These are phyloP conservation scores for Metarhizium sp. DNA, from an alignment of 2,329 filamentous ascomycete genomes.

Conservation along the genomic window DNA sequence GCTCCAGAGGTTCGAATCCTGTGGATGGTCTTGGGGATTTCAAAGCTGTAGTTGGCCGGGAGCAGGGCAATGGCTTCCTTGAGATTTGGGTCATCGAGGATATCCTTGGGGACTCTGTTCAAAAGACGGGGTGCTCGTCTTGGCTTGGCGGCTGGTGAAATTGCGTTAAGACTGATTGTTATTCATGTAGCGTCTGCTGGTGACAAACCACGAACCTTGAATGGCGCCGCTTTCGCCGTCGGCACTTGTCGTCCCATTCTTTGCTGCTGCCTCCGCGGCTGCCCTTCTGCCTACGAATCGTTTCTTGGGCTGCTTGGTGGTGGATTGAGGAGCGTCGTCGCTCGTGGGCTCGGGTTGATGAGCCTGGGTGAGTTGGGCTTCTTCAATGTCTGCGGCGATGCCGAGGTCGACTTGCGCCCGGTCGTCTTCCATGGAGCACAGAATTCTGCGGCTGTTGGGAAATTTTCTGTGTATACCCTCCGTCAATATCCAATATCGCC, in stretches of 20 bases:
- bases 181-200: neutral
- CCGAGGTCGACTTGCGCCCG: conserved; percentile 61
- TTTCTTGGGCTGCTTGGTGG: conserved; percentile 70
- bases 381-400: conserved; percentile 56
- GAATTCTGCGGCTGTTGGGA: too few species aligned
- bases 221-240: conserved; percentile 22
- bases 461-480: too few species aligned
- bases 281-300: conserved; percentile 81
- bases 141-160: conserved; percentile 53
- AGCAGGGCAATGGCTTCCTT: conserved; percentile 81
- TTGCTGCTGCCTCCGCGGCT: conserved; percentile 51
- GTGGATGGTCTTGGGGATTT: conserved; percentile 97
- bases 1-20: conserved; percentile 73
- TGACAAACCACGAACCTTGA: conserved; percentile 37
- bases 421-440: conserved; percentile 61
- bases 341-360: conserved; percentile 14
- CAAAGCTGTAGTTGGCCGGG: conserved; percentile 95
- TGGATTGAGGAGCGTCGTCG: conserved; percentile 6
- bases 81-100: conserved; percentile 75
- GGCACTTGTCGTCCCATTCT: conserved; percentile 22
- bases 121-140: conserved; percentile 69
- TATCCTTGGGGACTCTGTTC: conserved; percentile 83
- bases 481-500: too few species aligned
- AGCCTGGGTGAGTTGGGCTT: conserved; percentile 23
- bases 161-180: neutral